Conservation (phyloP, 768 basidiomycete genomes). For the Mrakia blollopis region DNA sequence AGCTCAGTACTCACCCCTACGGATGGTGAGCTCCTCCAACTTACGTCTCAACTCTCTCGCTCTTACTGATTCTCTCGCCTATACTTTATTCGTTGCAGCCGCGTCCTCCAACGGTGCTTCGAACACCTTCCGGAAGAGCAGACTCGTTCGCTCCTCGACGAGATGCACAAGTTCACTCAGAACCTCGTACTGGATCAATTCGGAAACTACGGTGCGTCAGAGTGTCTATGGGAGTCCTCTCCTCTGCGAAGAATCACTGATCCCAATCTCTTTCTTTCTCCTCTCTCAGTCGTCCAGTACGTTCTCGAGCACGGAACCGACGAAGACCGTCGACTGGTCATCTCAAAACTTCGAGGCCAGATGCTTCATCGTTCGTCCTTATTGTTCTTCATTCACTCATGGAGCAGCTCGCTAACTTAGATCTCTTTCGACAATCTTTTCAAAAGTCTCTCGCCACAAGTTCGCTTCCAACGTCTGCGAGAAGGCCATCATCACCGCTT, state of each 20-base stretch:
- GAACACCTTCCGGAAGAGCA: slow-evolving; percentile 70
- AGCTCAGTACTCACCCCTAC: slow-evolving; percentile 80
- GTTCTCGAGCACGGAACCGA: slow-evolving; percentile 73
- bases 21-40: slow-evolving; percentile 53
- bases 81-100: slow-evolving; percentile 37
- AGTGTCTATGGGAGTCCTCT: not conserved
- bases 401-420: not conserved
- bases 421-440: not conserved
- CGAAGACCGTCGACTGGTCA: slow-evolving; percentile 62
- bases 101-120: slow-evolving; percentile 87
- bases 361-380: slow-evolving; percentile 50
- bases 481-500: slow-evolving; percentile 70
- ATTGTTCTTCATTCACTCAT: too few species aligned
- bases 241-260: not conserved
- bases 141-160: slow-evolving; percentile 69
- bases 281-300: slow-evolving; percentile 74
- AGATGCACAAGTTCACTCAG: slow-evolving; percentile 65
- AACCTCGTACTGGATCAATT: slow-evolving; percentile 85
- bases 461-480: slow-evolving; percentile 96
- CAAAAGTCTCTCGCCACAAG: slow-evolving; percentile 51
- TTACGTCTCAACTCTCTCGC: not conserved
- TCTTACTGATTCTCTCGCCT: too few species aligned
- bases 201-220: slow-evolving; percentile 47
- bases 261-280: not conserved
- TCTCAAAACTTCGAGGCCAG: slow-evolving; percentile 67